Evolutionary conservation across 306 rosid genomes (phyloP).

Genomic region (Prunus dulcis): DNA sequence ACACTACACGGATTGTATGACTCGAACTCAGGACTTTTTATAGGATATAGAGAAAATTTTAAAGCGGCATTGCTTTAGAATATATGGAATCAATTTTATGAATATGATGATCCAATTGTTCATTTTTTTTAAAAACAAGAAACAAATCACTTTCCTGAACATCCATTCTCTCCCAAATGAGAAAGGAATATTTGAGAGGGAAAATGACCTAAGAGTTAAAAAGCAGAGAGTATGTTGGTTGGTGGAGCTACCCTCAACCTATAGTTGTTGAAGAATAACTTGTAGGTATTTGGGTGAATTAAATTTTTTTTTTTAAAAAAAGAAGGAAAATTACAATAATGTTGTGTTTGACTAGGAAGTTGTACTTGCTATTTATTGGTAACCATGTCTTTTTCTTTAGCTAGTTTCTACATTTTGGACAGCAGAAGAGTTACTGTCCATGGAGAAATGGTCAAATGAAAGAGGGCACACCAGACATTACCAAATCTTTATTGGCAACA

Average conservation of each 20-base stretch:
- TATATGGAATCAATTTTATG: neutral
- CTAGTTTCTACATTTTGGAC: neutral
- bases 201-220: constrained; percentile 22
- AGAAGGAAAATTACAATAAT: neutral
- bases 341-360: constrained; percentile 33
- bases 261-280: constrained; percentile 39
- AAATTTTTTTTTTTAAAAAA: neutral
- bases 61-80: neutral
- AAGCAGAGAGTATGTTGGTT: constrained; percentile 43
- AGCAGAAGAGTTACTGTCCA: neutral
- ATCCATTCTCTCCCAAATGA: constrained; percentile 3
- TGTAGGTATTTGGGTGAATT: constrained; percentile 25
- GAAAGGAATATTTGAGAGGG: constrained; percentile 6
- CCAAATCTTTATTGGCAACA: constrained; percentile 2
- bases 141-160: neutral
- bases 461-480: constrained; percentile 1
- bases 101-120: constrained; percentile 1
- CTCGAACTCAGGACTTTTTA: fast-evolving
- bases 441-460: neutral
- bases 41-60: too few species aligned
- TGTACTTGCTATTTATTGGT: constrained; percentile 25
- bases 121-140: neutral
- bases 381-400: constrained; percentile 8
- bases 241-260: constrained; percentile 48
- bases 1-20: fast-evolving